Conservation (phyloP, 805 yeast genomes). For the Cyberlindnera subsufficiens region DNA sequence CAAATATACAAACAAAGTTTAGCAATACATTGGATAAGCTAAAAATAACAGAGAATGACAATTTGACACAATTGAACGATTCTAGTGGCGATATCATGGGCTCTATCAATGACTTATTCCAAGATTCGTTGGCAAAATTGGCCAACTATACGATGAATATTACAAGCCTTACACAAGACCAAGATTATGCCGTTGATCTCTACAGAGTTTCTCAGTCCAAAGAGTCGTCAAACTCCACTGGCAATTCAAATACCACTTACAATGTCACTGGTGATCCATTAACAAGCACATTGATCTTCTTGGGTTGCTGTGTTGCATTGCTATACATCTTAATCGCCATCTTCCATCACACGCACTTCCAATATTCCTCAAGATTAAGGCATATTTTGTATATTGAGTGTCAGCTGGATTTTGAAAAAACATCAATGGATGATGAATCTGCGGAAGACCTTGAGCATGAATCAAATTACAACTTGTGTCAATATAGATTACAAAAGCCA, state of each 20-base stretch:
- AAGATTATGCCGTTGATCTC: background rate
- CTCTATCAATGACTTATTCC: conserved; percentile 1
- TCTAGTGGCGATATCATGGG: background rate
- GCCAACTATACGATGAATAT: background rate
- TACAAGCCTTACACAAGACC: background rate
- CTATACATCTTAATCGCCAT: conserved; percentile 5
- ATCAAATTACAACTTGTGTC: conserved; percentile 2
- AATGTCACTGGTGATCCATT: background rate
- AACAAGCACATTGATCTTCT: background rate
- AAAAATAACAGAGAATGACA: background rate
- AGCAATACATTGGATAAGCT: background rate
- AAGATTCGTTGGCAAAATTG: background rate
- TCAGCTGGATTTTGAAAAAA: background rate
- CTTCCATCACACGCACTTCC: conserved; percentile 7
- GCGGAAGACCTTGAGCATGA: background rate
- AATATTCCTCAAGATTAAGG: conserved; percentile 5
- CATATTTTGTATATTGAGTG: conserved; percentile 1
- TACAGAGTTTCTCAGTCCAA: background rate
- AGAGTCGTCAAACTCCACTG: too few relatives aligned
- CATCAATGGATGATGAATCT: background rate
- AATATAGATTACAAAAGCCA: conserved; percentile 2
- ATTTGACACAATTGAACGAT: background rate
- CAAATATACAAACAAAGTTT: background rate
- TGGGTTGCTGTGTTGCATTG: conserved; percentile 4
- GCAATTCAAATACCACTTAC: too few relatives aligned